These are phyloP conservation scores for Plasmodium chabaudi DNA, from an alignment of 169 alveolate genomes.

Conservation along the genomic window DNA sequence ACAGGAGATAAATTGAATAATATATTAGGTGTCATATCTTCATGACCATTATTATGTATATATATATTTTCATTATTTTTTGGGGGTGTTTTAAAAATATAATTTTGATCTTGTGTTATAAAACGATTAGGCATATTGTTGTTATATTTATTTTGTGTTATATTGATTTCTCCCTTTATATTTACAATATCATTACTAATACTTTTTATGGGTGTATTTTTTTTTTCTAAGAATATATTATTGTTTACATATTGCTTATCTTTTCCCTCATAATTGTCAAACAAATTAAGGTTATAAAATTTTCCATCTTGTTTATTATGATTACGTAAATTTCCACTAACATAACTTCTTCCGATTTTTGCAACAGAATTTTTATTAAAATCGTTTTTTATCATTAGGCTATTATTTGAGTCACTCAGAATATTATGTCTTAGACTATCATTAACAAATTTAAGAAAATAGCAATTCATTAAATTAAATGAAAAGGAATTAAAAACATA, in stretches of 20 bases:
- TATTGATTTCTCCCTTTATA: no score
- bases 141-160: no score
- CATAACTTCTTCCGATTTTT: neutral
- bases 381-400: neutral
- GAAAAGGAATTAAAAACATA: constrained; percentile 45
- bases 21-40: no score
- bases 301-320: neutral
- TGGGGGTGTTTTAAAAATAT: no score
- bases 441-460: constrained; percentile 17
- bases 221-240: neutral
- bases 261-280: constrained; percentile 2
- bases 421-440: constrained; percentile 13
- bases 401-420: neutral
- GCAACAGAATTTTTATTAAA: neutral
- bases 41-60: no score
- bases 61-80: no score
- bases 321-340: neutral
- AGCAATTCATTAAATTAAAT: constrained; percentile 47
- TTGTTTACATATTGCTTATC: constrained; percentile 22
- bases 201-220: constrained; percentile 1
- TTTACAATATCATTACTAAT: no score
- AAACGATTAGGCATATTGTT: no score
- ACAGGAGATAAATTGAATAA: no score
- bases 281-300: neutral
- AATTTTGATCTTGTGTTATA: no score